Conservation (phyloP, 164 flowering plant species). For the Cinnamomum micranthum region DNA sequence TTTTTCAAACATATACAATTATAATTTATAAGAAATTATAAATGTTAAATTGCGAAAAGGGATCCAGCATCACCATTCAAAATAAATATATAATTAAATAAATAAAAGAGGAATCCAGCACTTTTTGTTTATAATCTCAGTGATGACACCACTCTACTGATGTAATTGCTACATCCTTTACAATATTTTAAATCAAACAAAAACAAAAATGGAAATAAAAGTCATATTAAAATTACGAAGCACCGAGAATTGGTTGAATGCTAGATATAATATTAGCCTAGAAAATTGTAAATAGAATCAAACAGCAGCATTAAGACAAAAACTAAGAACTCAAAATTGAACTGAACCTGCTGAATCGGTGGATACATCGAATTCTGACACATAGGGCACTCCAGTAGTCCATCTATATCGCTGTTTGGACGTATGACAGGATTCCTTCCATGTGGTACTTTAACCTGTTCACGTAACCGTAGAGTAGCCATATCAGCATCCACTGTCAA, state of each 20-base stretch:
- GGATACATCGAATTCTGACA: constrained; percentile 28
- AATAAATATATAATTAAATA: too few relatives aligned
- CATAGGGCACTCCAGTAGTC: constrained; percentile 30
- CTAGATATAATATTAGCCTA: background rate
- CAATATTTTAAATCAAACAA: too few relatives aligned
- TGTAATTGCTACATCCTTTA: too few relatives aligned
- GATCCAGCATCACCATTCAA: too few relatives aligned
- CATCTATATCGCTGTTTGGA: constrained; percentile 19
- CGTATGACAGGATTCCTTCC: constrained; percentile 15
- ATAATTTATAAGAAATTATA: too few relatives aligned
- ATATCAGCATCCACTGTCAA: constrained; percentile 14
- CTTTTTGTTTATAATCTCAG: too few relatives aligned
- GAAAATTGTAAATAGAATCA: background rate
- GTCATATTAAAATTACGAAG: background rate
- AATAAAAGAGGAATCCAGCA: too few relatives aligned
- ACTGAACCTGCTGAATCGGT: constrained; percentile 30
- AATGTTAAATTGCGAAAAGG: too few relatives aligned
- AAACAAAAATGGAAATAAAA: too few relatives aligned
- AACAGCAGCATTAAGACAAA: background rate
- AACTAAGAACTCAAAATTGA: background rate
- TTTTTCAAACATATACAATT: too few relatives aligned
- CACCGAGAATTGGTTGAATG: background rate
- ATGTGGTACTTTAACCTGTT: constrained; percentile 13
- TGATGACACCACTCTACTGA: too few relatives aligned
- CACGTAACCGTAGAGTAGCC: constrained; percentile 4